Evolutionary conservation across 148 eudicot species (phyloP).

Genomic region (Silene uniflora): DNA sequence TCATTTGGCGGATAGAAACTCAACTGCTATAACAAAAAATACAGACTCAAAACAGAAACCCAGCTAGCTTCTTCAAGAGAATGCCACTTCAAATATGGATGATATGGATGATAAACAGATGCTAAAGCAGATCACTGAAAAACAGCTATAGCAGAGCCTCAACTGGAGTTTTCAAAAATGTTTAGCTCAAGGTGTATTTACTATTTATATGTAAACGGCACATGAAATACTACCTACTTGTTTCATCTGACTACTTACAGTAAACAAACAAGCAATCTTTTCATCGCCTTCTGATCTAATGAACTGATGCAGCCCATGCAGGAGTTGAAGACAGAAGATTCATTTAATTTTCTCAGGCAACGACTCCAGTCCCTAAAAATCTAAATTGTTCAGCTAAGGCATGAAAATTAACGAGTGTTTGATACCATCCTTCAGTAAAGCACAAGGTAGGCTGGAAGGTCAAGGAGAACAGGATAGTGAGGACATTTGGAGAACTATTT

Average conservation of each 20-base stretch:
- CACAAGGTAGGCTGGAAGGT: neutral
- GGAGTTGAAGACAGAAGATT: neutral
- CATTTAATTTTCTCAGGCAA: neutral
- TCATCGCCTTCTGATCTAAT: neutral
- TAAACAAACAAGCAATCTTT: neutral
- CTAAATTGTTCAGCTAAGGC: neutral
- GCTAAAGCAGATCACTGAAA: neutral
- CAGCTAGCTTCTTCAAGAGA: constrained; percentile 1
- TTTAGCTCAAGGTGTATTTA: neutral
- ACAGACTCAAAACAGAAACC: constrained; percentile 4
- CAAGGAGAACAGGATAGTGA: neutral
- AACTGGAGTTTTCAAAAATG: neutral
- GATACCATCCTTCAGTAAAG: neutral
- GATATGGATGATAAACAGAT: neutral
- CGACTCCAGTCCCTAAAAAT: neutral
- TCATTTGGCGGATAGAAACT: neutral
- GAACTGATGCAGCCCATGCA: neutral
- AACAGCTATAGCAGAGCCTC: too few relatives aligned
- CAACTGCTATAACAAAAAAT: neutral
- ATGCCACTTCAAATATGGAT: neutral
- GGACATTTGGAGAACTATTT: neutral
- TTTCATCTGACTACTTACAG: neutral
- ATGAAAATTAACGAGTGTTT: neutral
- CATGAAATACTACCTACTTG: neutral
- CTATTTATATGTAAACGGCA: neutral